Percentiles rank a stretch among this genome's conserved stretches.
These are phyloP conservation scores for Pseudotsuga menziesii DNA, from an alignment of 75 land plant species.

Conservation along the genomic window DNA sequence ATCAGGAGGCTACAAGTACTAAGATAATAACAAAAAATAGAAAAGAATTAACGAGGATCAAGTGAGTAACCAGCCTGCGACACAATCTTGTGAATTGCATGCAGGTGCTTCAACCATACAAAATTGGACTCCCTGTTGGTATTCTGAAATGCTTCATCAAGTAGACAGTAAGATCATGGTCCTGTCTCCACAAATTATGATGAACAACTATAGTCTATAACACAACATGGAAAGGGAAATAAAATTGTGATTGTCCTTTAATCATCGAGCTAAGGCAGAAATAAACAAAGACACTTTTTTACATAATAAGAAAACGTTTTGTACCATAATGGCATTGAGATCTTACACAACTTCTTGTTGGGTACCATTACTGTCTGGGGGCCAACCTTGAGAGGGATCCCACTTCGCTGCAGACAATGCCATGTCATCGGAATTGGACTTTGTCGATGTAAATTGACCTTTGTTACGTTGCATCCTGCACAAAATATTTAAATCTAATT, in stretches of 20 bases:
- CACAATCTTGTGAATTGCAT: too few species aligned
- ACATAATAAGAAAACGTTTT: background rate
- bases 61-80: too few species aligned
- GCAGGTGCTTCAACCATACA: too few species aligned
- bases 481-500: background rate
- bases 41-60: too few species aligned
- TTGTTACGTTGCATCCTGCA: constrained; percentile 62
- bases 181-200: background rate
- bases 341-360: constrained; percentile 30
- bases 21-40: too few species aligned
- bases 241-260: background rate
- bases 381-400: constrained; percentile 27
- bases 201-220: background rate
- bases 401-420: constrained; percentile 17
- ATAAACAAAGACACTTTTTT: background rate
- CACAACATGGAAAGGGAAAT: background rate
- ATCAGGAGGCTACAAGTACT: too few species aligned
- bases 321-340: background rate
- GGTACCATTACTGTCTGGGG: constrained; percentile 22
- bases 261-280: background rate
- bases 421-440: constrained; percentile 29
- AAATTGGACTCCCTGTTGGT: too few species aligned
- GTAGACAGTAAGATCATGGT: background rate
- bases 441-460: constrained; percentile 54
- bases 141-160: background rate